These are phyloP conservation scores for Dryas octopetala DNA, from an alignment of 306 rosid genomes.

Conservation along the genomic window DNA sequence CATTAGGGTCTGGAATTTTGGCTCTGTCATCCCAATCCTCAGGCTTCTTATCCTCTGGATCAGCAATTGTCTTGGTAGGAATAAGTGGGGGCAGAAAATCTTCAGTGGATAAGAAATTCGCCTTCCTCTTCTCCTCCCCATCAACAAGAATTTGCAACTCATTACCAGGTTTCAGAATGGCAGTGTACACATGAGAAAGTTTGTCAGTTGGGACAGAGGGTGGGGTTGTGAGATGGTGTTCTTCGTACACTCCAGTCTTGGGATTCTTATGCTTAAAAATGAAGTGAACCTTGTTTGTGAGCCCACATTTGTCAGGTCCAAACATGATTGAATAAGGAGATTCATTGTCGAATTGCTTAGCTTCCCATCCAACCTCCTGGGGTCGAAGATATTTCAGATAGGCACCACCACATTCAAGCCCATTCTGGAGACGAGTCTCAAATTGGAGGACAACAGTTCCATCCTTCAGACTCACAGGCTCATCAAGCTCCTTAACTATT, in stretches of 20 bases:
- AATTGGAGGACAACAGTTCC: slow-evolving; percentile 81
- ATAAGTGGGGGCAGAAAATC: slow-evolving; percentile 86
- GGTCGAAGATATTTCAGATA: slow-evolving; percentile 89
- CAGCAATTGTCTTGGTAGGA: slow-evolving; percentile 87
- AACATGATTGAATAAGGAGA: slow-evolving; percentile 90
- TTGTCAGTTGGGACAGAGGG: slow-evolving; percentile 92
- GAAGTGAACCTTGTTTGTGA: slow-evolving; percentile 97
- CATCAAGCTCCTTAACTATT: slow-evolving; percentile 73
- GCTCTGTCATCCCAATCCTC: slow-evolving; percentile 99
- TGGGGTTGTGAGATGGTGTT: slow-evolving; percentile 83
- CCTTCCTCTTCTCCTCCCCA: slow-evolving; percentile 57
- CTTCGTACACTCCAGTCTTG: slow-evolving; percentile 72
- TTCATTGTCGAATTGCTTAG: slow-evolving; percentile 75
- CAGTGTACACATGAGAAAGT: slow-evolving; percentile 87
- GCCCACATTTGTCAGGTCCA: slow-evolving; percentile 97
- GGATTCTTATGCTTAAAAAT: slow-evolving; percentile 95
- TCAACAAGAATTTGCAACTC: slow-evolving; percentile 43
- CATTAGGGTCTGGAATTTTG: slow-evolving; percentile 79
- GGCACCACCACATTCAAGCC: slow-evolving; percentile 99
- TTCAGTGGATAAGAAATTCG: slow-evolving; percentile 62
- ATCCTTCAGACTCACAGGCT: slow-evolving; percentile 61
- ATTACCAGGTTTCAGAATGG: slow-evolving; percentile 55
- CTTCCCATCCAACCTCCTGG: slow-evolving; percentile 82
- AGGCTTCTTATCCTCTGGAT: slow-evolving; percentile 92
- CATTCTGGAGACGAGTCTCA: slow-evolving; percentile 85